These are phyloP conservation scores for Cyamopsis tetragonoloba DNA, from an alignment of 306 rosid species.

Conservation along the genomic window DNA sequence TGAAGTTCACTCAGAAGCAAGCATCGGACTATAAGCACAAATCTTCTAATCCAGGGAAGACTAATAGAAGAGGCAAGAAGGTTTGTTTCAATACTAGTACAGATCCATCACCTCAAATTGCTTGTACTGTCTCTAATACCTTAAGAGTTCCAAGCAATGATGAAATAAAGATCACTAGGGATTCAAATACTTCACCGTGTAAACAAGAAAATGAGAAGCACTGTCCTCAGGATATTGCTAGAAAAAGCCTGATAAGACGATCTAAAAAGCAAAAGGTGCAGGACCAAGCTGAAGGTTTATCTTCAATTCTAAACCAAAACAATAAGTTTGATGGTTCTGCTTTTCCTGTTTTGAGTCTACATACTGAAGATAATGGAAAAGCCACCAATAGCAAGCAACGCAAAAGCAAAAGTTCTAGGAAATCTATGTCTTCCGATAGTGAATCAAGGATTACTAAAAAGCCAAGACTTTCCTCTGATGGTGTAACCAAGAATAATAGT, in stretches of 20 bases:
- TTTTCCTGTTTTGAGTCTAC: conserved; percentile 25
- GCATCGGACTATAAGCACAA: not conserved
- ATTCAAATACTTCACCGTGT: conserved; percentile 20
- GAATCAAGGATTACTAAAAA: conserved; percentile 35
- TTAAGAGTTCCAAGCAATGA: conserved; percentile 27
- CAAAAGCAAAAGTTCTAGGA: conserved; percentile 23
- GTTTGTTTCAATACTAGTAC: conserved; percentile 17
- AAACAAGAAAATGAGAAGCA: conserved; percentile 32
- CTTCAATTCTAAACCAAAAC: conserved; percentile 29
- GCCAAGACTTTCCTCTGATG: conserved; percentile 29
- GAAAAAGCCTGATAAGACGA: conserved; percentile 34
- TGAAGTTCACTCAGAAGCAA: conserved; percentile 29
- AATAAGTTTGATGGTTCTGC: conserved; percentile 22
- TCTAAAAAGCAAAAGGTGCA: conserved; percentile 41
- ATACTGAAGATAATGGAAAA: conserved; percentile 21
- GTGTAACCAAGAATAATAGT: conserved; percentile 6
- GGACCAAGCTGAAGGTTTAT: conserved; percentile 29
- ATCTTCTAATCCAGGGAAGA: conserved; percentile 27
- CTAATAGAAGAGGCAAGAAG: conserved; percentile 41
- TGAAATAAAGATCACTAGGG: conserved; percentile 5
- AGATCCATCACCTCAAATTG: conserved; percentile 31
- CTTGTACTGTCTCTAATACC: conserved; percentile 23
- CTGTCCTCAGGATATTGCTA: conserved; percentile 25
- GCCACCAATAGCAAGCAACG: not conserved
- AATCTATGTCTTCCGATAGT: conserved; percentile 23